phyloP scores from a whole-genome alignment of 2,329 filamentous ascomycete genomes.

The Trichophyton benhamiae region DNA sequence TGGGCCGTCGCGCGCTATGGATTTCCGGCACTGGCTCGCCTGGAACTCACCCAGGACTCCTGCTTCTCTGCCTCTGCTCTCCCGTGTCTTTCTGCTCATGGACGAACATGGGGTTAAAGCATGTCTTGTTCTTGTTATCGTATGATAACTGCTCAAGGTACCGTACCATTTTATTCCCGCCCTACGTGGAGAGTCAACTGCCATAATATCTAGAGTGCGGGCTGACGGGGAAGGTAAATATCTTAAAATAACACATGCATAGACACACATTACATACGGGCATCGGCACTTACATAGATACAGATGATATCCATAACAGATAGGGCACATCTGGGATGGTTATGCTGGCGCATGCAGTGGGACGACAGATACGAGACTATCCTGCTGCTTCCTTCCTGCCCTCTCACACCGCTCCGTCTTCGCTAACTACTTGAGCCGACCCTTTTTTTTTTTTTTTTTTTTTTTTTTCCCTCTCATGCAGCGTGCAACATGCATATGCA shows the following conservation, averaged over 20 bases:
- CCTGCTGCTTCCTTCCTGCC: not conserved
- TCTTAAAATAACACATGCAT: not conserved
- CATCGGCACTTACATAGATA: too few relatives aligned
- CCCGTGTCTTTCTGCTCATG: too few relatives aligned
- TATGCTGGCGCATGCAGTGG: not conserved
- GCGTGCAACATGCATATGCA: constrained; percentile 2
- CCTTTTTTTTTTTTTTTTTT: not conserved
- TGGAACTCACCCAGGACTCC: too few relatives aligned
- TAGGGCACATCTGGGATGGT: not conserved
- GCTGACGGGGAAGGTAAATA: not conserved
- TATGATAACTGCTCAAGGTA: too few relatives aligned
- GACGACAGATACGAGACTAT: constrained; percentile 1
- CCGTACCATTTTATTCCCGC: too few relatives aligned
- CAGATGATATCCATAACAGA: not conserved
- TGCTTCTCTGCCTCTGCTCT: too few relatives aligned
- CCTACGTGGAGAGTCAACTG: too few relatives aligned
- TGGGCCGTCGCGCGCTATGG: not conserved
- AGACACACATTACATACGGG: not conserved
- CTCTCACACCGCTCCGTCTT: constrained; percentile 1
- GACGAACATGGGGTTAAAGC: too few relatives aligned
- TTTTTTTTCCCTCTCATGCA: not conserved
- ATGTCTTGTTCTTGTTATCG: too few relatives aligned
- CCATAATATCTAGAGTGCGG: too few relatives aligned
- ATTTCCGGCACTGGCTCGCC: too few relatives aligned
- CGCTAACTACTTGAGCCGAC: not conserved